Base-by-base conservation (phyloP, 257 asterid genomes). In the Solanum piurae region DNA sequence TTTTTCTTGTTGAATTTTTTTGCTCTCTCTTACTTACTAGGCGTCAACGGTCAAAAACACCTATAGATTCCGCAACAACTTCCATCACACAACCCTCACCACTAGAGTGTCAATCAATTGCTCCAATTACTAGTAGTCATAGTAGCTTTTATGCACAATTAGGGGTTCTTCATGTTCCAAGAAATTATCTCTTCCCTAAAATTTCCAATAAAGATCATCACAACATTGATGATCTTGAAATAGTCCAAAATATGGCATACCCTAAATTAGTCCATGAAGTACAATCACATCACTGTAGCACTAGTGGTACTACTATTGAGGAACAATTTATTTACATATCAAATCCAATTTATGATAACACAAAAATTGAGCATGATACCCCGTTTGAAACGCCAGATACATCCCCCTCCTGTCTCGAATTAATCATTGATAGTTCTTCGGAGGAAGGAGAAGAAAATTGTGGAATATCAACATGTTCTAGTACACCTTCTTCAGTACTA, bases 141-240 rank as follows among this genome's bases (percentile, higher is more conserved):
- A 74, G 89, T 82, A 87, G 87, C 68, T 92, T 91, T 91, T 90
- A 91, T 62, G 29, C 93, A 33, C 94, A 90, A 23, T n/a, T 64
- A 69, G 95, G 97, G 9, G 97, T 94, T 77, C 87, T 93, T 44
- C 93, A 88, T 11, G 92, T 92, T 49, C 95, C 96, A 18, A 89
- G 94, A 76, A 93, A 75, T 88, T 87, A 91, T 33, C 94, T 94
- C 58, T 93, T 91, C 86, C 94, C 96, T 9, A 74, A 6, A 37
- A 74, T 74, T 9, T 36, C 82, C 49, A 36, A 49, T 74, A 74
- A 21, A 74, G 82, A 74, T 36, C 82, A 31, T 71, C 20, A 34
- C 91, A 38, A 52, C 88, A 23, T 38, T 66, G 46, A 75, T 18
- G 80, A 36, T 74, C 49, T 74, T 74, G 52, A 74, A 74, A 21